A percentile compares a stretch with the other conserved stretches of the same genome.
These are phyloP conservation scores for Strobilomyces confusus DNA, from an alignment of 768 basidiomycete genomes.

Conservation along the genomic window DNA sequence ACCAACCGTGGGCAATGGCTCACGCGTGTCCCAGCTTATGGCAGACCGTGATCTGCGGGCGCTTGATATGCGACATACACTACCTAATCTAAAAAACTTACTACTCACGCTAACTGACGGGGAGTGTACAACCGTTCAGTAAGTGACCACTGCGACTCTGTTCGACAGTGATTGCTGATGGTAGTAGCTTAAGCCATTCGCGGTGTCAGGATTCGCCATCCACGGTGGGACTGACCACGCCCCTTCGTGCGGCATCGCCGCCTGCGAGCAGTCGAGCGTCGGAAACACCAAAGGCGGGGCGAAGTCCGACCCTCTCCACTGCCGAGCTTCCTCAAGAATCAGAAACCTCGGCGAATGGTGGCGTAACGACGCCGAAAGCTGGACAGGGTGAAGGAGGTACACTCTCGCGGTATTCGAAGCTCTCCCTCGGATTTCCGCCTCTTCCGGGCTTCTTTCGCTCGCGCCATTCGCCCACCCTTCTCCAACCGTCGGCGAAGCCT, in stretches of 20 bases:
- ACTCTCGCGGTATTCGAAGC: constrained; percentile 38
- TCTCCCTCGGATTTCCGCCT: constrained; percentile 53
- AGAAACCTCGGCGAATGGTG: constrained; percentile 47
- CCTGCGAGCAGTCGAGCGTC: constrained; percentile 8
- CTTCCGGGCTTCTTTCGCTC: constrained; percentile 61
- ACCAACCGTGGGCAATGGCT: neutral
- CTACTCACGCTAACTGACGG: constrained; percentile 80
- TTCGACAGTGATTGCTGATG: constrained; percentile 8
- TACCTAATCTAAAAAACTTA: constrained; percentile 95
- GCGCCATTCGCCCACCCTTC: constrained; percentile 49
- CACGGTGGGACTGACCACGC: constrained; percentile 23
- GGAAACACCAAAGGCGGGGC: constrained; percentile 27
- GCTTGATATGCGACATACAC: constrained; percentile 90
- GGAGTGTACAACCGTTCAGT: constrained; percentile 48
- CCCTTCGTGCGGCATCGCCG: constrained; percentile 19
- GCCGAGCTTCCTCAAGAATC: constrained; percentile 30
- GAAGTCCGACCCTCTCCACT: constrained; percentile 7
- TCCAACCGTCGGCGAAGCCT: constrained; percentile 22
- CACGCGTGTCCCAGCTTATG: constrained; percentile 64
- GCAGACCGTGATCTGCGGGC: constrained; percentile 82
- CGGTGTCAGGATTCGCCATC: constrained; percentile 21
- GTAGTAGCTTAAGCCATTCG: constrained; percentile 13
- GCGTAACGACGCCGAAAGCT: constrained; percentile 54
- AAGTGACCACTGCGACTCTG: constrained; percentile 22
- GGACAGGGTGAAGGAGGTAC: constrained; percentile 32